Evolutionary conservation across 345 rosid species (phyloP).

Genomic region (Corchorus capsularis): DNA sequence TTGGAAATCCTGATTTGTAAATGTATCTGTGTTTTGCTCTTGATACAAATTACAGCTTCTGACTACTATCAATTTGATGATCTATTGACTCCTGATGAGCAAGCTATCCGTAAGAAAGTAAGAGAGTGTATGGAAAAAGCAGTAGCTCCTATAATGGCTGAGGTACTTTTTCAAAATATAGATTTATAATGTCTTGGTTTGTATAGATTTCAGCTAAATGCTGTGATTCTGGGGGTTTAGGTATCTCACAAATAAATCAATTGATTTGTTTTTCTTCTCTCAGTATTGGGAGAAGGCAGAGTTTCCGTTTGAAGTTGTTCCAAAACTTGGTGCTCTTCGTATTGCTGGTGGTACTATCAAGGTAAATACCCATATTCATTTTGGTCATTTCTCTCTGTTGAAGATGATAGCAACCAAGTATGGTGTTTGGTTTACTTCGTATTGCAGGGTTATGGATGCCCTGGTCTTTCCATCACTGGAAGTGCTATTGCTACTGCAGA

Average conservation of each 20-base stretch:
- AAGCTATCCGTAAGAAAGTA: slow-evolving; percentile 60
- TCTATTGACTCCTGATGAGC: slow-evolving; percentile 79
- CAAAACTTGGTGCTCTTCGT: slow-evolving; percentile 63
- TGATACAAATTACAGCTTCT: slow-evolving; percentile 51
- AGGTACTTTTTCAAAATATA: not conserved
- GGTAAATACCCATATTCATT: slow-evolving; percentile 40
- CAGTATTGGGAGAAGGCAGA: slow-evolving; percentile 99
- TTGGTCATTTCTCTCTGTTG: not conserved
- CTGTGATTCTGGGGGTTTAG: not conserved
- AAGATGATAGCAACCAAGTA: not conserved
- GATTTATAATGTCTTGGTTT: not conserved
- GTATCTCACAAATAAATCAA: not conserved
- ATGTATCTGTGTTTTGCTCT: slow-evolving; percentile 1
- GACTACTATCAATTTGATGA: slow-evolving; percentile 83
- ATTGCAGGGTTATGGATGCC: slow-evolving; percentile 89
- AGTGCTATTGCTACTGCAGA: slow-evolving; percentile 73
- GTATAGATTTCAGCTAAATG: slow-evolving; percentile 1
- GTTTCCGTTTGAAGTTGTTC: slow-evolving; percentile 84
- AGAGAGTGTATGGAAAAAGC: slow-evolving; percentile 88
- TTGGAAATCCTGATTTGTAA: not conserved
- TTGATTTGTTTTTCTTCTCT: slow-evolving; percentile 10
- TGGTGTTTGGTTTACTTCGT: slow-evolving; percentile 26
- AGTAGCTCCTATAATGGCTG: slow-evolving; percentile 62
- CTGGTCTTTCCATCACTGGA: slow-evolving; percentile 76
- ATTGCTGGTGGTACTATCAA: slow-evolving; percentile 89